Evolutionary conservation across 2,329 filamentous ascomycete genomes (phyloP).

Genomic region (Anthostomella pinea): DNA sequence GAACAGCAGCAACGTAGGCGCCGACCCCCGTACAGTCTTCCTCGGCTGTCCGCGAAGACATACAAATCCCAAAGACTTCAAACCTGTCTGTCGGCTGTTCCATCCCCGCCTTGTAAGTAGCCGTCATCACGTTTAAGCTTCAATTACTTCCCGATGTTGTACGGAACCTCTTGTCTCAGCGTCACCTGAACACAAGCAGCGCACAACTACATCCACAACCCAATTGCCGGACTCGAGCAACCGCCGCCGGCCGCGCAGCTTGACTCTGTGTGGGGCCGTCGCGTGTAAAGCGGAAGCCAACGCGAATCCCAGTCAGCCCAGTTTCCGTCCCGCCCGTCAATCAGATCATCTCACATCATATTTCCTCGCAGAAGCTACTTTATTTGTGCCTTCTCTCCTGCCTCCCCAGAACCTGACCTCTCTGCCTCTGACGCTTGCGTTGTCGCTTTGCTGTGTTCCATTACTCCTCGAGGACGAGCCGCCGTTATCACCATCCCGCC

Average conservation of each 20-base stretch:
- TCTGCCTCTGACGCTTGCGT: too few species aligned
- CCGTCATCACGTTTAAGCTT: constrained; percentile 10
- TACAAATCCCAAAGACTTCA: too few species aligned
- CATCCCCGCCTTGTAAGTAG: background rate
- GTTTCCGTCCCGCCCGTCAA: background rate
- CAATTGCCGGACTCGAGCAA: too few species aligned
- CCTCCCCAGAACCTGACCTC: too few species aligned
- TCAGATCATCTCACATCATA: too few species aligned
- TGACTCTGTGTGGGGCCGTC: background rate
- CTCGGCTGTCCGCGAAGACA: too few species aligned
- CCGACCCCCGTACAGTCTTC: too few species aligned
- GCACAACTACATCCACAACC: background rate
- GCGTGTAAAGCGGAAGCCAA: background rate
- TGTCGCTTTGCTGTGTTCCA: too few species aligned
- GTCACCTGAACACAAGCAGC: constrained; percentile 7
- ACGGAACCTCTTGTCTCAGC: constrained; percentile 11
- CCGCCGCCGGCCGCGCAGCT: background rate
- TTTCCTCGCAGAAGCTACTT: background rate
- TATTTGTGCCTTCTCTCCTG: background rate
- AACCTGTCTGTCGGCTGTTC: background rate
- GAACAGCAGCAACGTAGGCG: too few species aligned
- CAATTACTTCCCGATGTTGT: constrained; percentile 16
- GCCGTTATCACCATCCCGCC: too few species aligned
- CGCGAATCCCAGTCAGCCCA: background rate
- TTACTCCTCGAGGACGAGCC: too few species aligned